phyloP scores from a whole-genome alignment of 1,139 yeast genomes.

The Saccharomyces hybrid region DNA sequence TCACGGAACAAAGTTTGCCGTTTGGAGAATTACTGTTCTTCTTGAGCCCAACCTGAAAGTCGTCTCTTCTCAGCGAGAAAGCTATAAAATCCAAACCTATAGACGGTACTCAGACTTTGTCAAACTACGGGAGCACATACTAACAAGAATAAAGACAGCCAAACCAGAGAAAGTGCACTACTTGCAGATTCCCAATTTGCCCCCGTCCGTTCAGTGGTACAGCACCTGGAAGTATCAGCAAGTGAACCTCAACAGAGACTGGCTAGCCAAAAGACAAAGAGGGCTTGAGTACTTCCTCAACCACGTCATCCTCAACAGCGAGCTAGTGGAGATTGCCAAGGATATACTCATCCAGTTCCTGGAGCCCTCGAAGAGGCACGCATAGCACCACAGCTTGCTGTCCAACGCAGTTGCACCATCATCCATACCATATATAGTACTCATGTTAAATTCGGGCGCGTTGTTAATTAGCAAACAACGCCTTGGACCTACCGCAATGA shows the following conservation, averaged over 20 bases:
- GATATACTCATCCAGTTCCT: constrained; percentile 15
- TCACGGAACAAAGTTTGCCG: constrained; percentile 22
- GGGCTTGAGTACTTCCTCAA: constrained; percentile 28
- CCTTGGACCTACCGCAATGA: not conserved
- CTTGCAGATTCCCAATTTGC: constrained; percentile 20
- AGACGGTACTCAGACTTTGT: constrained; percentile 27
- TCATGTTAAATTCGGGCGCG: not conserved
- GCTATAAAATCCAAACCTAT: constrained; percentile 16
- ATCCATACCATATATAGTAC: not conserved
- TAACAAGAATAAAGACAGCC: constrained; percentile 8
- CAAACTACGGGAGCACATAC: constrained; percentile 14
- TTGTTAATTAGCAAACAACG: not conserved
- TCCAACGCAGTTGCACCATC: not conserved
- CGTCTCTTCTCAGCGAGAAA: constrained; percentile 1
- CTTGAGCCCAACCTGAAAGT: constrained; percentile 11
- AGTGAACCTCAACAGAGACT: constrained; percentile 20
- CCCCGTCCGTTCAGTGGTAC: constrained; percentile 29
- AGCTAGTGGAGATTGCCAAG: constrained; percentile 14
- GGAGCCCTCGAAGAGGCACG: constrained; percentile 2
- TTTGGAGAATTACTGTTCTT: constrained; percentile 24
- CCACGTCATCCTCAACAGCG: constrained; percentile 21
- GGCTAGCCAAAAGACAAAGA: constrained; percentile 27
- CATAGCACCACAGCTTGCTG: not conserved
- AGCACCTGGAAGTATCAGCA: constrained; percentile 24
- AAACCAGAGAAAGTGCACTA: constrained; percentile 5